Conservation (phyloP, 768 basidiomycete species). For the Agaricus subrufescens region DNA sequence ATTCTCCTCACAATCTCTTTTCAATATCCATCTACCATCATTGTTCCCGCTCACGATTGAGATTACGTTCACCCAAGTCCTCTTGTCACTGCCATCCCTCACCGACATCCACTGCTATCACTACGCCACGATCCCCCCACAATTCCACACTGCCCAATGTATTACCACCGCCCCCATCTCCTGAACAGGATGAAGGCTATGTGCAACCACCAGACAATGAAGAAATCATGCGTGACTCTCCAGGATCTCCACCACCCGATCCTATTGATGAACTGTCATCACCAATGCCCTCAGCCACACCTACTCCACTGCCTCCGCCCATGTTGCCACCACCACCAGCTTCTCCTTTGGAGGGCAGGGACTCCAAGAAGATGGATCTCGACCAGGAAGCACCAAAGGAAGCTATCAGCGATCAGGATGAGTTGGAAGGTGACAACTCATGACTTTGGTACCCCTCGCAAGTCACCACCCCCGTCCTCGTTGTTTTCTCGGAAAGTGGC, state of each 20-base stretch:
- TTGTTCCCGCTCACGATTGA: neutral
- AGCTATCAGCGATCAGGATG: neutral
- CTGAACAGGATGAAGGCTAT: too few relatives aligned
- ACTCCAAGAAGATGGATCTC: too few relatives aligned
- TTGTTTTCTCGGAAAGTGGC: too few relatives aligned
- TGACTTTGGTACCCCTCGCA: neutral
- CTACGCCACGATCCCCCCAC: conserved; percentile 3
- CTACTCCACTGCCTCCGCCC: neutral
- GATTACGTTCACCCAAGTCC: neutral
- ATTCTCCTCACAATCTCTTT: neutral
- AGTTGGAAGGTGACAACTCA: neutral
- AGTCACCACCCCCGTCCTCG: neutral
- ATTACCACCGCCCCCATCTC: neutral
- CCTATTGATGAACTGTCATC: conserved; percentile 6
- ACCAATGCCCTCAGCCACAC: neutral
- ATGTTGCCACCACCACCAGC: neutral
- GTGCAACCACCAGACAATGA: neutral
- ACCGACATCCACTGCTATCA: neutral
- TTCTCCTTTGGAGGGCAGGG: neutral
- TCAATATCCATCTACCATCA: too few relatives aligned
- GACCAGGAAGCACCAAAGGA: too few relatives aligned
- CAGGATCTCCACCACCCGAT: conserved; percentile 10
- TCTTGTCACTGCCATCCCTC: neutral
- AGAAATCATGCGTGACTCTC: conserved; percentile 8
- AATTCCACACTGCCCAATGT: conserved; percentile 5